Base-by-base conservation (phyloP, 2,329 filamentous ascomycete species). In the Stachybotrys chlorohalonatus region DNA sequence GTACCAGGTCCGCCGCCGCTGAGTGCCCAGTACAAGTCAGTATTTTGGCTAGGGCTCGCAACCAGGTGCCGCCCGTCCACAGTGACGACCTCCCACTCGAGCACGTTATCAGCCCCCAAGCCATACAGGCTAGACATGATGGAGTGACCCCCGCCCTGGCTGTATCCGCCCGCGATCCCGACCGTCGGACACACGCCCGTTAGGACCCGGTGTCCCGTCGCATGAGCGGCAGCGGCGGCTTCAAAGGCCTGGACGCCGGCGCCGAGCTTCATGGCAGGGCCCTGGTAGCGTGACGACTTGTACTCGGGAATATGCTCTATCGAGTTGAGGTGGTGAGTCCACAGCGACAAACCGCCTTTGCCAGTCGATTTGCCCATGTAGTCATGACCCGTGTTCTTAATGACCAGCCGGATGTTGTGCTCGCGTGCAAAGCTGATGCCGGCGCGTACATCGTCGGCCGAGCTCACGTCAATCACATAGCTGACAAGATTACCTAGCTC, bases 1-100 rank as follows among this genome's bases (percentile, higher is more conserved):
- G 75, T 84, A 11, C 81, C 80, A 8, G 75, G 78, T 2, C 84
- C 83, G 0, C 83, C 82, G 4, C 83, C 82, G 47, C 73, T 72
- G 1, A 85, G 66, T 1, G 83, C 84, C 83, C 83, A 87, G 69
- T 82, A 86, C 1, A 87, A 70, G 52, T 86, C 83, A 0, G 70
- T 55, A 58, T 86, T 79, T 36, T 75, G 57, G 0, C 61, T 62
- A 0, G 69, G 71, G 5, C 71, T 76, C 0, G 80, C 81, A 2
- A 66, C 74, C 1, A 83, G 57, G n/a, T 76, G 60, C 15, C 72
- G 55, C 2, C 82, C 81, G n/a, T 65, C 62, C 0, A 73, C 77
- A 7, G 76, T 79, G n/a, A 86, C 72, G 1, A 83, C 79, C 56
- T 83, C 74, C 53, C 72, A 80, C 57, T 78, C 73, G 2, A 87